These are phyloP conservation scores for Dissophora globulifera DNA, from an alignment of 192 early-diverging fungal genomes.

Conservation along the genomic window DNA sequence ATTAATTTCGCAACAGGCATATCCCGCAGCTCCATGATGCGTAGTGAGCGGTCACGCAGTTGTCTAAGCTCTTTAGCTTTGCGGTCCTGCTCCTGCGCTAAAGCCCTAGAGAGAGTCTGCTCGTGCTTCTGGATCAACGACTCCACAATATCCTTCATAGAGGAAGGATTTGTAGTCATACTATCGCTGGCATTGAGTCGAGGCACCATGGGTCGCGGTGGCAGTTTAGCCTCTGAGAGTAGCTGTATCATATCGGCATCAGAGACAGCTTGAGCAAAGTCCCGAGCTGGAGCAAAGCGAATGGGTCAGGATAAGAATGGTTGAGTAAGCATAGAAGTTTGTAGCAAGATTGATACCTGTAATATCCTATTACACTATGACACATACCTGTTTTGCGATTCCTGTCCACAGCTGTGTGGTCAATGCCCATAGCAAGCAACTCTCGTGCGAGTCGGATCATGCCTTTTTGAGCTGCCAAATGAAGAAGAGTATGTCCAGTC, in stretches of 20 bases:
- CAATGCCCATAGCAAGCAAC: conserved; percentile 36
- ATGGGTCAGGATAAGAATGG: background rate
- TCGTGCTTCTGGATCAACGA: conserved; percentile 27
- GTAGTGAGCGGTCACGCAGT: conserved; percentile 14
- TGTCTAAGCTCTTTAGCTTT: conserved; percentile 12
- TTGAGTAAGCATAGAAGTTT: no score
- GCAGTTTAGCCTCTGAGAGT: conserved; percentile 10
- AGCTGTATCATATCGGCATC: conserved; percentile 6
- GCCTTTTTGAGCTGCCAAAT: conserved; percentile 24
- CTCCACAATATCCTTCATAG: conserved; percentile 15
- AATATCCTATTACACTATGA: no score
- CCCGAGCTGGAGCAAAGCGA: conserved; percentile 14
- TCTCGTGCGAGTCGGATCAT: conserved; percentile 28
- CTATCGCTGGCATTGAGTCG: background rate
- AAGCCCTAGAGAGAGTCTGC: background rate
- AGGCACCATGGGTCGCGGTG: conserved; percentile 42
- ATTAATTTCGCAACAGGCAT: background rate
- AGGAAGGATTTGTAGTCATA: background rate
- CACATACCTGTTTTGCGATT: conserved; percentile 40
- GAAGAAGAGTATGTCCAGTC: conserved; percentile 28
- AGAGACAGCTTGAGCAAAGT: conserved; percentile 9
- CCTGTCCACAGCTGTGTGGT: conserved; percentile 38
- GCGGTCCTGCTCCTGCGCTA: conserved; percentile 13
- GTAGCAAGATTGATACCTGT: no score
- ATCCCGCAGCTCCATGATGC: conserved; percentile 24